phyloP scores from a whole-genome alignment of 768 basidiomycete species.

The Lentinula raphanica region DNA sequence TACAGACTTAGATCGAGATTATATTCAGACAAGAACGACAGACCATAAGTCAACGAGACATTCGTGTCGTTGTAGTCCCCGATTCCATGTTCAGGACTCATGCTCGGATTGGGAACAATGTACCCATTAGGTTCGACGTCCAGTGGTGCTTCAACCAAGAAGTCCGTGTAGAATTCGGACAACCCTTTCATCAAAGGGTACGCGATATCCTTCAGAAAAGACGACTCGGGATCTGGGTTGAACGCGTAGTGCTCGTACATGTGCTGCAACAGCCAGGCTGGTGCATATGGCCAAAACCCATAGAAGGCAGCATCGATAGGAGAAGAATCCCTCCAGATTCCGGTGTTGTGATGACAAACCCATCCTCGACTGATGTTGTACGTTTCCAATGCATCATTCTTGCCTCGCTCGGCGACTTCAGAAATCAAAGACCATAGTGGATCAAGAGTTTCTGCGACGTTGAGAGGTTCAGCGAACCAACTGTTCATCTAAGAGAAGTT shows the following conservation, averaged over 20 bases:
- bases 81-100: slow-evolving; percentile 11
- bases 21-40: neutral
- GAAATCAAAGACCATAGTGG: slow-evolving; percentile 10
- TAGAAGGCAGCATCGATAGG: slow-evolving; percentile 16
- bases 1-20: neutral
- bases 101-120: slow-evolving; percentile 10
- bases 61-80: slow-evolving; percentile 3
- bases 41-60: slow-evolving; percentile 5
- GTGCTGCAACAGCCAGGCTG: slow-evolving; percentile 12
- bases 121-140: slow-evolving; percentile 5
- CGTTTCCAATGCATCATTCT: slow-evolving; percentile 9
- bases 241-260: slow-evolving; percentile 13
- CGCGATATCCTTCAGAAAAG: slow-evolving; percentile 6
- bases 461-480: slow-evolving; percentile 14
- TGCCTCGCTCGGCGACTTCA: slow-evolving; percentile 13
- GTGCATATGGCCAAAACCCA: slow-evolving; percentile 14
- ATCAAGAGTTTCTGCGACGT: slow-evolving; percentile 15
- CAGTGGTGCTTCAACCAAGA: slow-evolving; percentile 5
- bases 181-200: slow-evolving; percentile 11
- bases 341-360: slow-evolving; percentile 14
- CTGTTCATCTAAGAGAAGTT: slow-evolving; percentile 2
- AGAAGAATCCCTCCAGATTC: slow-evolving; percentile 1
- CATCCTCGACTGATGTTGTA: slow-evolving; percentile 14
- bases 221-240: slow-evolving; percentile 1
- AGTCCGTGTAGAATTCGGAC: slow-evolving; percentile 9